Evolutionary conservation across 352 stramenopile species (phyloP).

Genomic region (Globisporangium mamillatum): DNA sequence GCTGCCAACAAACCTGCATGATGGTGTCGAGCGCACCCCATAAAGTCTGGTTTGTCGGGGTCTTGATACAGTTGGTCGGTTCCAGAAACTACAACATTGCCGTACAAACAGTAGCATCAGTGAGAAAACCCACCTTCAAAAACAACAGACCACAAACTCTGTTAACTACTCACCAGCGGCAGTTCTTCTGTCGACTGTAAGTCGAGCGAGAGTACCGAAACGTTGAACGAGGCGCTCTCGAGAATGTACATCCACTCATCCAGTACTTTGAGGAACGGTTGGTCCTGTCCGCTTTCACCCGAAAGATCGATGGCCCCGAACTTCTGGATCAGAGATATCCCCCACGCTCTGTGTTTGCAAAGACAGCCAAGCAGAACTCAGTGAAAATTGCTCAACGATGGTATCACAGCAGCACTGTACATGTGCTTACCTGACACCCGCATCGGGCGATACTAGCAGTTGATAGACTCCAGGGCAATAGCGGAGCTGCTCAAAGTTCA

Average conservation of each 20-base stretch:
- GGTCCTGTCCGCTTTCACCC: conserved; percentile 38
- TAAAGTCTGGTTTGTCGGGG: conserved; percentile 67
- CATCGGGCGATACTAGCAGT: conserved; percentile 73
- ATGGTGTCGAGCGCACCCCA: conserved; percentile 81
- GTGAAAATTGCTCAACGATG: background rate
- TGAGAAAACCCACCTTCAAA: background rate
- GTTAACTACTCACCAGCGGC: conserved; percentile 37
- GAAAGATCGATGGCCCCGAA: conserved; percentile 60
- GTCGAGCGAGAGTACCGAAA: conserved; percentile 58
- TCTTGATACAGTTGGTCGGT: conserved; percentile 70
- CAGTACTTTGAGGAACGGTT: conserved; percentile 62
- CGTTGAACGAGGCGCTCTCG: conserved; percentile 78
- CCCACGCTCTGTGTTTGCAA: conserved; percentile 51
- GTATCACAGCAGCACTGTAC: background rate
- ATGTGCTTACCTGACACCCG: conserved; percentile 55
- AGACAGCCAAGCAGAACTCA: background rate
- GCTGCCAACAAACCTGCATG: conserved; percentile 60
- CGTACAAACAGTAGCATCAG: background rate
- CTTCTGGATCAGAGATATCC: conserved; percentile 47
- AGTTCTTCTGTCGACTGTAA: conserved; percentile 73
- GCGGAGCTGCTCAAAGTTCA: conserved; percentile 46
- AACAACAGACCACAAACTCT: background rate
- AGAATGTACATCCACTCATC: conserved; percentile 89
- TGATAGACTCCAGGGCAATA: conserved; percentile 72
- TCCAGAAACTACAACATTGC: conserved; percentile 59